Evolutionary conservation across 2,329 filamentous ascomycete species (phyloP), one percentile per base, ranked within the genome.

Genomic region (Sarocladium brachiariae): DNA sequence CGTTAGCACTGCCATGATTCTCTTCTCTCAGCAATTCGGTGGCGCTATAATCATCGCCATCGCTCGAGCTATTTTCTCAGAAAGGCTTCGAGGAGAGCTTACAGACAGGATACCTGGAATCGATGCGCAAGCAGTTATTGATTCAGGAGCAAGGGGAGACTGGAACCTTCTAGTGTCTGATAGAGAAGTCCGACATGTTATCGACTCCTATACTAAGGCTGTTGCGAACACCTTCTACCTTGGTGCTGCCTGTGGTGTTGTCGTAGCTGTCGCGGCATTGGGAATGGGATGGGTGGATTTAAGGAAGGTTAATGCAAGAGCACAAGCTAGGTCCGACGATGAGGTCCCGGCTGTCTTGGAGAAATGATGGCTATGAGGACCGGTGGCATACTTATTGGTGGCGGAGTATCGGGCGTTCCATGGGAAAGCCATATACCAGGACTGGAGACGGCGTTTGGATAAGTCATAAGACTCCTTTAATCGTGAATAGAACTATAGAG

Each of bases 1-100:
- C 7, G 51, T 57, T 10, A 53, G 46, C 2, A 56, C 50, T 43
- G 51, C 55, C n/a, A 50, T 54, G 13, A 18, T 58, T 1, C 31
- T 56, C 52, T 61, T 75, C 54, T 61, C 63, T 25, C 71, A 76
- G 53, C 74, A 68, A 4, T 64, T 76, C 30, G 68, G 69, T 13
- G 70, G 70, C 27, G 54, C 59, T 10, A 30, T 57, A 27, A 38
- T 56, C 21, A 49, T 57, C 7, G 48, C 55, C 31, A 43, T 56
- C 7, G 53, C 52, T 8, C 58, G 57, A 47, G 45, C 55, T 14
- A 53, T 61, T 49, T 60, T 61, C 43, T 39, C 49, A 16, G 45
- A 54, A 27, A 33, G 14, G 25, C 50, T 54, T 2, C 25, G 19
- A 31, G 35, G 23, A 3, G 45, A 53, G 19, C 52, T 57, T 13